These are phyloP conservation scores for Ceratocystiopsis sp. DNA, from an alignment of 2,329 filamentous ascomycete species.

Conservation along the genomic window DNA sequence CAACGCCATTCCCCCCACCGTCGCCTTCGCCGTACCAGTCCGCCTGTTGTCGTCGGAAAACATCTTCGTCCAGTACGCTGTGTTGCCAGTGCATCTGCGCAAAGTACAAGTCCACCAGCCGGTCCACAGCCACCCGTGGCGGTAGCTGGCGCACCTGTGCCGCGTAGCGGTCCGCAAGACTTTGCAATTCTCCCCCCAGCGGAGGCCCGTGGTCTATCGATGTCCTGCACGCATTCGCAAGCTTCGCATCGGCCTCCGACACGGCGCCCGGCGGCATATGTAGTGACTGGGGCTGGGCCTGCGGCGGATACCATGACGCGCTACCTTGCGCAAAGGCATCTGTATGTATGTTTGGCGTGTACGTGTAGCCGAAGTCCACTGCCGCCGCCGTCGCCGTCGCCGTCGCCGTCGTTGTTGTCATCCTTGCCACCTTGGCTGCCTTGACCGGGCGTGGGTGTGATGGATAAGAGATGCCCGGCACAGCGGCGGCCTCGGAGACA, in stretches of 20 bases:
- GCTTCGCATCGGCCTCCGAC: too few species aligned
- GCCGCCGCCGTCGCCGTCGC: conserved; percentile 12
- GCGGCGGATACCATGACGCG: neutral
- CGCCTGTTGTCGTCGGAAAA: conserved; percentile 32
- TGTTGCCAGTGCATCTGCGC: conserved; percentile 44
- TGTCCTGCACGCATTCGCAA: too few species aligned
- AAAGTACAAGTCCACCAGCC: conserved; percentile 37
- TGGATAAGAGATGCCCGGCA: conserved; percentile 1
- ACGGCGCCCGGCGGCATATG: too few species aligned
- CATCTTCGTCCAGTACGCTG: conserved; percentile 33
- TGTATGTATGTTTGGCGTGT: too few species aligned
- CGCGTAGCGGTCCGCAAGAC: conserved; percentile 39
- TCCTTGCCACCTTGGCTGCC: conserved; percentile 35
- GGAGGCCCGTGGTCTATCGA: neutral
- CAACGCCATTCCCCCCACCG: too few species aligned
- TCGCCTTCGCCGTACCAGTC: conserved; percentile 29
- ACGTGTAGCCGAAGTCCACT: too few species aligned
- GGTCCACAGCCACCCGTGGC: conserved; percentile 33
- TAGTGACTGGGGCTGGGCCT: neutral
- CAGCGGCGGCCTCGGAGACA: conserved; percentile 5
- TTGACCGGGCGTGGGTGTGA: conserved; percentile 18
- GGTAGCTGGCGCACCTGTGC: conserved; percentile 40
- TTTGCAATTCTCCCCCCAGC: conserved; percentile 17
- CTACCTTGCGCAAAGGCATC: neutral
- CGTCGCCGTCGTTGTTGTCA: conserved; percentile 31